Evolutionary conservation across 495 filamentous ascomycete species (phyloP).

Genomic region (Aspergillus sclerotiicarbonarius): DNA sequence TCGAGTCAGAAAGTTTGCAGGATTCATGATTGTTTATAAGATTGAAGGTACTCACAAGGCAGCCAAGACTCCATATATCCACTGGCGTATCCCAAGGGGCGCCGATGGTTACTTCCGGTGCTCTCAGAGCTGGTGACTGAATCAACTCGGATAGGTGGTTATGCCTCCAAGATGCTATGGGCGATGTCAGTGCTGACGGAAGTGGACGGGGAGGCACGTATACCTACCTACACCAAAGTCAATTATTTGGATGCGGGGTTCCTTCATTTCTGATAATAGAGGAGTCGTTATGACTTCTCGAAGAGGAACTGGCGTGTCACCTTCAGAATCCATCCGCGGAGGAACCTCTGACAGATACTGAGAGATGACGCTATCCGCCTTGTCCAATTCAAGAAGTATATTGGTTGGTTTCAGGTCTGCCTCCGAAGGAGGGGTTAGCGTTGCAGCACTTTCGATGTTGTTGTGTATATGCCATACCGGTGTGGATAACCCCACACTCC

Average conservation of each 20-base stretch:
- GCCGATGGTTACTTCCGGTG: conserved; percentile 47
- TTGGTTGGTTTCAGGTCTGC: conserved; percentile 32
- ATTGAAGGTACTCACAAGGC: conserved; percentile 30
- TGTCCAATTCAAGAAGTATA: conserved; percentile 27
- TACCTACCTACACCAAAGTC: conserved; percentile 32
- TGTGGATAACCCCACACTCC: conserved; percentile 88
- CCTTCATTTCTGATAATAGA: conserved; percentile 19
- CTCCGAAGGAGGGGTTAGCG: not conserved
- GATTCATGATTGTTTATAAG: conserved; percentile 6
- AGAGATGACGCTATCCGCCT: conserved; percentile 15
- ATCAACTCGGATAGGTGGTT: conserved; percentile 36
- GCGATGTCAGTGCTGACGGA: conserved; percentile 11
- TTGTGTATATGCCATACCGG: conserved; percentile 55
- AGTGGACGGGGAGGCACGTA: conserved; percentile 12
- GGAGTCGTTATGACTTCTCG: conserved; percentile 27
- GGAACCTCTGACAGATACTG: conserved; percentile 24
- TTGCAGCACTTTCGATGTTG: not conserved
- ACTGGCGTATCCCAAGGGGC: conserved; percentile 36
- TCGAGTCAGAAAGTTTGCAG: not conserved
- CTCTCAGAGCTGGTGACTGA: conserved; percentile 41
- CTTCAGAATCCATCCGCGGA: conserved; percentile 8
- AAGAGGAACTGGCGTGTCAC: conserved; percentile 15
- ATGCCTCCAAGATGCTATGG: conserved; percentile 29
- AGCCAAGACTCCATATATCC: conserved; percentile 50
- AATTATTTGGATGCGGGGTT: conserved; percentile 26